Evolutionary conservation across 331 rosid genomes (phyloP), one percentile per base, ranked within the genome.

Genomic region (Prunus yedoensis): DNA sequence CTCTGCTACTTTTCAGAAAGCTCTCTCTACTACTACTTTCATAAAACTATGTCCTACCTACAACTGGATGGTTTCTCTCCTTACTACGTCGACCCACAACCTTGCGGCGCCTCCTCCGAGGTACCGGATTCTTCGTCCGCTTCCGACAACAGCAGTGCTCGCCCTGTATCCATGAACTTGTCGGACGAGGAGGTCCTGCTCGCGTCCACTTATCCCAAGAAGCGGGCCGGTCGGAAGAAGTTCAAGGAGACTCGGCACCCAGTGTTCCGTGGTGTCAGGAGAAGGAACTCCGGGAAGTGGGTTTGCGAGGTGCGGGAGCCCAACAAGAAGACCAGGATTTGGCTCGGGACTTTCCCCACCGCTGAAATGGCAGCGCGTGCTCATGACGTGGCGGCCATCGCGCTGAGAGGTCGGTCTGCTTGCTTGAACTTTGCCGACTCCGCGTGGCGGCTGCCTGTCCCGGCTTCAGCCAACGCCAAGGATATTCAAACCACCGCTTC

Each of bases 301-400:
- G 97, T 92, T 5, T 85, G 89, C 35, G 99, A 95, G 79, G 88
- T 95, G 5, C 82, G 97, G 0, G 97, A 92, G 83, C 99, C 99
- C 1, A 92, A 88, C 62, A 95, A 95, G 86, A 87, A 90, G 80
- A 77, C 94, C 0, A 88, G 99, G 82, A 95, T 95, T 51, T 95
- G 99, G 99, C 90, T 95, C 0, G 97, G 99, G 35, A 95, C 99
- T 0, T 95, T 90, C 25, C 91, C 87, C 6, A 92, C 91, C 0
- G 84, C 86, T 1, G 99, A 90, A 16, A 95, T 95, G 97, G 99
- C 99, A 1, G 97, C 99, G 35, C 91, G 97, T n/a, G 99, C 99
- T 0, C 94, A 95, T 46, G 97, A 95, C 70, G 99, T 95, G 43
- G 99, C 99, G 0, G 99, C 93, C 0, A 77, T 84, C 8, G 88